phyloP scores from a whole-genome alignment of 2,329 filamentous ascomycete species.

The Alternaria consortialis region DNA sequence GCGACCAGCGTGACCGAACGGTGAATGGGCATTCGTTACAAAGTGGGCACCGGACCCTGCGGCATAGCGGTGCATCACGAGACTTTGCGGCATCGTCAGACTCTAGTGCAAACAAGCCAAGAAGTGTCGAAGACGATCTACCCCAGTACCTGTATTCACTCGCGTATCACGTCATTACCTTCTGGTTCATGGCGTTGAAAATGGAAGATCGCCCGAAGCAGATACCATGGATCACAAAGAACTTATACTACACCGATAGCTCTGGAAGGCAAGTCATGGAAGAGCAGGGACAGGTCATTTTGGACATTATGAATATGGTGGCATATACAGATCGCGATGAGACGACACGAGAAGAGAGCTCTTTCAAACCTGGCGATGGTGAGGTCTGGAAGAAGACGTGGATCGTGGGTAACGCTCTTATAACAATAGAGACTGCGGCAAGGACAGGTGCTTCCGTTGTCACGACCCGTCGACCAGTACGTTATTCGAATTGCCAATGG shows the following conservation, averaged over 20 bases:
- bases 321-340: constrained; percentile 87
- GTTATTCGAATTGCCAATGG: constrained; percentile 60
- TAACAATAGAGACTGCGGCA: constrained; percentile 76
- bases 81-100: constrained; percentile 50
- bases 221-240: constrained; percentile 89
- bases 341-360: constrained; percentile 71
- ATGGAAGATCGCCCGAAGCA: constrained; percentile 83
- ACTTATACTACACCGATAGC: constrained; percentile 78
- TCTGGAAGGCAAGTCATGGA: constrained; percentile 80
- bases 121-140: constrained; percentile 72
- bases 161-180: constrained; percentile 93
- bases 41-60: constrained; percentile 47
- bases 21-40: constrained; percentile 44
- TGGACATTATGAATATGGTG: constrained; percentile 93
- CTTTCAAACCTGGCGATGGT: constrained; percentile 70
- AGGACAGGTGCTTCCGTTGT: constrained; percentile 74
- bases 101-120: constrained; percentile 47
- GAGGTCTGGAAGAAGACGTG: constrained; percentile 73
- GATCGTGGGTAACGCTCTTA: constrained; percentile 76
- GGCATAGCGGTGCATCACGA: constrained; percentile 56
- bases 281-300: constrained; percentile 90
- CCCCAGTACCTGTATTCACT: constrained; percentile 94
- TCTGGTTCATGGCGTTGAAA: constrained; percentile 94
- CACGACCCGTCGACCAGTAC: constrained; percentile 75
- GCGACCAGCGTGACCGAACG: constrained; percentile 65